Conservation (phyloP, 371 early-diverging fungal species). For the Phascolomyces articulosus region DNA sequence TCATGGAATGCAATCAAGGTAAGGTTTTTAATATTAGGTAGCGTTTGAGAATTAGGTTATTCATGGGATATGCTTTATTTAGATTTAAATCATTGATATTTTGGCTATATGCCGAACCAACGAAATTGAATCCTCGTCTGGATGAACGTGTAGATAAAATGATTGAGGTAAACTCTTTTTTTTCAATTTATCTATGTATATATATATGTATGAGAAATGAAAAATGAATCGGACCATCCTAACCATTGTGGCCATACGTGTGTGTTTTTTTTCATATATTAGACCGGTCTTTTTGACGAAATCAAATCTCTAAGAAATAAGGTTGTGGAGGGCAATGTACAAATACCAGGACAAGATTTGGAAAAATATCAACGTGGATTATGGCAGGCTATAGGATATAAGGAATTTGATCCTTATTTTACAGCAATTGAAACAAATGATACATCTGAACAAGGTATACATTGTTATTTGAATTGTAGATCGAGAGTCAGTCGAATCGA, state of each 20-base stretch:
- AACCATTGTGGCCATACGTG: too few species aligned
- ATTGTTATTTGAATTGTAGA: too few species aligned
- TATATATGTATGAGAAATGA: too few species aligned
- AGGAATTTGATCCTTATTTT: constrained; percentile 79
- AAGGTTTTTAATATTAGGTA: not conserved
- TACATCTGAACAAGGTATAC: constrained; percentile 4
- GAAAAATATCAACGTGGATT: constrained; percentile 80
- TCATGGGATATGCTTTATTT: not conserved
- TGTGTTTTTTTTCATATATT: too few species aligned
- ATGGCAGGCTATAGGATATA: constrained; percentile 86
- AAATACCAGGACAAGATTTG: constrained; percentile 39
- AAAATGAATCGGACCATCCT: too few species aligned
- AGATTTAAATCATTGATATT: constrained; percentile 67
- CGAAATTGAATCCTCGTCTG: constrained; percentile 71
- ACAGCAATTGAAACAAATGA: constrained; percentile 43
- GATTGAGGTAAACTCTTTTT: constrained; percentile 82
- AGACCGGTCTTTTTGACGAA: constrained; percentile 83
- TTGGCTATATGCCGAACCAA: constrained; percentile 84
- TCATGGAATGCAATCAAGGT: constrained; percentile 33
- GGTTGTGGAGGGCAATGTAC: constrained; percentile 46
- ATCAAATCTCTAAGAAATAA: constrained; percentile 68
- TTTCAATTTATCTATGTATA: too few species aligned
- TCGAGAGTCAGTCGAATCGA: too few species aligned
- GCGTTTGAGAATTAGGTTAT: too few species aligned
- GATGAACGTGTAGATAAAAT: constrained; percentile 87